Conservation (phyloP, 192 early-diverging fungal genomes). For the Phycomyces blakesleeanus region DNA sequence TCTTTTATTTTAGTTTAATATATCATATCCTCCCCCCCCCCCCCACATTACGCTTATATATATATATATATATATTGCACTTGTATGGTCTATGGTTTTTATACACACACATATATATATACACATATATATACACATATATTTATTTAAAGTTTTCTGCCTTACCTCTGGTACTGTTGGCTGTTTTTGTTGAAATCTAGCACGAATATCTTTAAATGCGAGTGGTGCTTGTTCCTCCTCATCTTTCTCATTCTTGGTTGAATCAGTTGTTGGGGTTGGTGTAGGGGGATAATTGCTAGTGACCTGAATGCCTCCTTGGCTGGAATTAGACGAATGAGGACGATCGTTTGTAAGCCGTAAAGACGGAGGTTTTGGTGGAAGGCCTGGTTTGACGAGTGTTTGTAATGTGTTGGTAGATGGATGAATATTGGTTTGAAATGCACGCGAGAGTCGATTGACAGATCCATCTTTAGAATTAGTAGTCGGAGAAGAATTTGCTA, state of each 20-base stretch:
- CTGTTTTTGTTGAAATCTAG: conserved; percentile 17
- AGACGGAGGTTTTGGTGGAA: conserved; percentile 22
- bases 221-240: conserved; percentile 10
- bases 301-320: neutral
- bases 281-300: neutral
- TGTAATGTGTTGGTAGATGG: neutral
- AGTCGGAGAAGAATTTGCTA: neutral
- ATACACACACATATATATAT: no score
- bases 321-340: neutral
- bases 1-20: no score
- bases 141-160: no score
- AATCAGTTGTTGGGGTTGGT: neutral
- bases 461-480: neutral
- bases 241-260: neutral
- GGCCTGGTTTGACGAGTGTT: conserved; percentile 1
- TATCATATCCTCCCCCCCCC: no score
- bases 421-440: conserved; percentile 12
- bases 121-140: no score
- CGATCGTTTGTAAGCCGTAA: conserved; percentile 1
- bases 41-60: no score
- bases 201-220: conserved; percentile 28
- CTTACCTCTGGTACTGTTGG: neutral
- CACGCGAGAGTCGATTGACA: conserved; percentile 26
- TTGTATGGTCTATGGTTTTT: no score
- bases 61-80: no score